These are phyloP conservation scores for Dioscorea alata DNA, from an alignment of 106 monocot species.

Conservation along the genomic window DNA sequence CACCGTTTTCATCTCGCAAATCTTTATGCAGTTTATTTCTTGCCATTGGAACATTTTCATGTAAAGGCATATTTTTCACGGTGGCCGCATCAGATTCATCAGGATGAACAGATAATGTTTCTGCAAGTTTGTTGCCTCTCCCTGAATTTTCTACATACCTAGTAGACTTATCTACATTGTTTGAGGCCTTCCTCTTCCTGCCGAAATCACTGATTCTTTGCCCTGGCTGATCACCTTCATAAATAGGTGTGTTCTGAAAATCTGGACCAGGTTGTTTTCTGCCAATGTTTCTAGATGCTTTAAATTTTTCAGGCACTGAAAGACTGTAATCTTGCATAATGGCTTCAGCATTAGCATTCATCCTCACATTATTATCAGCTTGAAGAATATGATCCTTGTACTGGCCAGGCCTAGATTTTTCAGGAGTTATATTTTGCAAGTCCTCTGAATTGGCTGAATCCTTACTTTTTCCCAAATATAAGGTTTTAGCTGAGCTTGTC, in stretches of 20 bases:
- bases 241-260: constrained; percentile 9
- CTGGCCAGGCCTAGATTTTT: constrained; percentile 19
- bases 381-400: constrained; percentile 7
- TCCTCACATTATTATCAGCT: constrained; percentile 7
- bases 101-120: constrained; percentile 18
- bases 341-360: not conserved
- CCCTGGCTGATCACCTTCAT: constrained; percentile 25
- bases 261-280: constrained; percentile 28
- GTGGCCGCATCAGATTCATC: constrained; percentile 24
- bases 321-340: too few relatives aligned
- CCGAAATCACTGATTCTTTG: constrained; percentile 14
- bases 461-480: constrained; percentile 17
- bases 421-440: constrained; percentile 13
- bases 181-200: constrained; percentile 20
- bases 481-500: constrained; percentile 21
- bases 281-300: constrained; percentile 13
- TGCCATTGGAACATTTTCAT: constrained; percentile 11
- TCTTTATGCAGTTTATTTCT: constrained; percentile 32
- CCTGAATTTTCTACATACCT: constrained; percentile 20
- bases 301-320: too few relatives aligned
- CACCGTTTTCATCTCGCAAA: constrained; percentile 22
- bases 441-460: constrained; percentile 7
- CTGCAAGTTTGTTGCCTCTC: constrained; percentile 23
- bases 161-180: constrained; percentile 22
- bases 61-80: constrained; percentile 7